Conservation (phyloP, 371 early-diverging fungal genomes). For the Zychaea mexicana region DNA sequence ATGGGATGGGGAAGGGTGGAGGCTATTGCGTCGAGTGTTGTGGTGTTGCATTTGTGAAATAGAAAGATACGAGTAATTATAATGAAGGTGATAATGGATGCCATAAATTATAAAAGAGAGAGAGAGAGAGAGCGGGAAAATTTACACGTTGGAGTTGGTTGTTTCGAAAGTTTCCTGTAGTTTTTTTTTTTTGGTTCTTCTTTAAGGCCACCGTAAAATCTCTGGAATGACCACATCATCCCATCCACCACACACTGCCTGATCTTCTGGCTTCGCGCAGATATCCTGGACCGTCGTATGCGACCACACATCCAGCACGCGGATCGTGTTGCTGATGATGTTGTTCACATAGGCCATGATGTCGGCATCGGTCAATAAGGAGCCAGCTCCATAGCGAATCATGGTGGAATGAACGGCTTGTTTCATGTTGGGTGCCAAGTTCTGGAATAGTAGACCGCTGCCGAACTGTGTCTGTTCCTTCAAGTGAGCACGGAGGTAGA, state of each 20-base stretch:
- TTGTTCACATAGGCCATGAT: slow-evolving; percentile 31
- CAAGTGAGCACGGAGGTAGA: slow-evolving; percentile 22
- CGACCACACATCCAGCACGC: slow-evolving; percentile 33
- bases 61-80: no score
- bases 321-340: slow-evolving; percentile 28
- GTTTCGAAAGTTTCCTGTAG: background rate
- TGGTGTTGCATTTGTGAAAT: no score
- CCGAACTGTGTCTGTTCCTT: slow-evolving; percentile 33
- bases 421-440: slow-evolving; percentile 27
- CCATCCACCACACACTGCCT: slow-evolving; percentile 41
- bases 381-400: slow-evolving; percentile 31
- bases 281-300: slow-evolving; percentile 30
- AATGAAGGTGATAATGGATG: no score
- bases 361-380: slow-evolving; percentile 26
- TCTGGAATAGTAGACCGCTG: slow-evolving; percentile 34
- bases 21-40: no score
- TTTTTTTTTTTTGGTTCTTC: background rate
- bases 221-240: slow-evolving; percentile 41
- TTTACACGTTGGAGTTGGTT: no score
- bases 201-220: slow-evolving; percentile 53
- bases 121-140: no score
- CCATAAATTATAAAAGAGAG: no score
- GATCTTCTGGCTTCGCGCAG: slow-evolving; percentile 33
- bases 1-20: no score
- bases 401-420: slow-evolving; percentile 30